Conservation (phyloP, 768 basidiomycete species). For the Sporobolomyces roseus region DNA sequence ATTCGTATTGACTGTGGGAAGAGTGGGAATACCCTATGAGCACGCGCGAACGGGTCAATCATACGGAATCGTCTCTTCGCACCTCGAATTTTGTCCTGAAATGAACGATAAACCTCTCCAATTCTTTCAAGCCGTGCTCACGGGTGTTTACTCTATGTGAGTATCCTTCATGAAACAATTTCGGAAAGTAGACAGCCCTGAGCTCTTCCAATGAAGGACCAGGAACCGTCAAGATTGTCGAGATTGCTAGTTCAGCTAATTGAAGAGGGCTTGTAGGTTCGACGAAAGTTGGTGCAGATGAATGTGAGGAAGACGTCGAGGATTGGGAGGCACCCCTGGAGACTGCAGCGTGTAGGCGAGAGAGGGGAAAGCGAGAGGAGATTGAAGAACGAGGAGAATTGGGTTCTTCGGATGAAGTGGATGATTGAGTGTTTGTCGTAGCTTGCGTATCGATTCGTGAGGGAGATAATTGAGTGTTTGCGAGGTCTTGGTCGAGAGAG, state of each 20-base stretch:
- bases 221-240: constrained; percentile 11
- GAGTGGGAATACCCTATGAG: neutral
- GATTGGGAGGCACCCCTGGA: constrained; percentile 1
- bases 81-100: constrained; percentile 20
- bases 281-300: neutral
- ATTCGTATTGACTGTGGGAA: constrained; percentile 16
- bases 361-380: neutral
- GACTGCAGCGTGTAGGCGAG: constrained; percentile 13
- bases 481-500: neutral
- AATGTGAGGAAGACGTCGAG: neutral
- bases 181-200: neutral
- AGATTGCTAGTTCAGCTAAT: constrained; percentile 18
- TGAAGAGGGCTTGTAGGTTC: constrained; percentile 9
- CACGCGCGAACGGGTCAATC: neutral
- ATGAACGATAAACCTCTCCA: neutral
- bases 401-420: neutral
- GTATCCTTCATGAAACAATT: constrained; percentile 30
- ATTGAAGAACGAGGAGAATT: constrained; percentile 3
- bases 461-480: neutral
- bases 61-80: neutral
- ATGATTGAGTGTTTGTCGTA: neutral
- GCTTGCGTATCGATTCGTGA: neutral
- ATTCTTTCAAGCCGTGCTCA: constrained; percentile 22
- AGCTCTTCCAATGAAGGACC: constrained; percentile 15
- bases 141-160: constrained; percentile 24